Evolutionary conservation across 2,329 filamentous ascomycete genomes (phyloP).

Genomic region (Monilinia aucupariae): DNA sequence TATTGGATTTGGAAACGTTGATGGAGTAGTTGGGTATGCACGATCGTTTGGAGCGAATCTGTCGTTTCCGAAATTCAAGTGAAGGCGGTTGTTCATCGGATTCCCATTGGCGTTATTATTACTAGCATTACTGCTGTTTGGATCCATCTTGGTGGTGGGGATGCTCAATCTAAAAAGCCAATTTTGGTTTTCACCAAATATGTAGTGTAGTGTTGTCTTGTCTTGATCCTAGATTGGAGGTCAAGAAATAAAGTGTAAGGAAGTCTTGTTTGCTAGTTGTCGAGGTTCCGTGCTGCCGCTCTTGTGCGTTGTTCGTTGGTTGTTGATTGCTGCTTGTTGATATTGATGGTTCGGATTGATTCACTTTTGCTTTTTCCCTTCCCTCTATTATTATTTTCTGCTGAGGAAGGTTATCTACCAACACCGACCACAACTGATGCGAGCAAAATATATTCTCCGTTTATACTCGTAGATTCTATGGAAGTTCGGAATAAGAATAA

Average conservation of each 20-base stretch:
- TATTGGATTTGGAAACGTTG: constrained; percentile 92
- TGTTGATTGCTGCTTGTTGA: background rate
- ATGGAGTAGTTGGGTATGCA: constrained; percentile 81
- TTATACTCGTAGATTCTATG: background rate
- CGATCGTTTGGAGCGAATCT: constrained; percentile 60
- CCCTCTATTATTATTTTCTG: background rate
- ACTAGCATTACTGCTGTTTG: constrained; percentile 17
- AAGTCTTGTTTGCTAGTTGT: background rate
- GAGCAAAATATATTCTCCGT: too few species aligned
- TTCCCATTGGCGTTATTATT: constrained; percentile 19
- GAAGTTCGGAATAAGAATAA: too few species aligned
- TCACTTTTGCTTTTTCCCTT: background rate
- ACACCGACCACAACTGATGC: background rate
- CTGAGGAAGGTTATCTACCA: background rate
- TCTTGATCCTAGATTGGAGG: constrained; percentile 11
- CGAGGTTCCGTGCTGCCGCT: constrained; percentile 1
- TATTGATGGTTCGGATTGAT: background rate
- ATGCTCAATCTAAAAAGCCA: background rate
- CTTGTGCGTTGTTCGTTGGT: constrained; percentile 2
- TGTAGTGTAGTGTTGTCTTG: background rate
- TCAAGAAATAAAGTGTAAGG: constrained; percentile 1
- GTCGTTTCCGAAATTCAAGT: constrained; percentile 41
- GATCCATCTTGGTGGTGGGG: constrained; percentile 15
- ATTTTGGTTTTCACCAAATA: constrained; percentile 2
- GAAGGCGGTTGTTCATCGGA: constrained; percentile 29